Conservation (phyloP, 2,329 filamentous ascomycete species). For the Coleophoma crateriformis region DNA sequence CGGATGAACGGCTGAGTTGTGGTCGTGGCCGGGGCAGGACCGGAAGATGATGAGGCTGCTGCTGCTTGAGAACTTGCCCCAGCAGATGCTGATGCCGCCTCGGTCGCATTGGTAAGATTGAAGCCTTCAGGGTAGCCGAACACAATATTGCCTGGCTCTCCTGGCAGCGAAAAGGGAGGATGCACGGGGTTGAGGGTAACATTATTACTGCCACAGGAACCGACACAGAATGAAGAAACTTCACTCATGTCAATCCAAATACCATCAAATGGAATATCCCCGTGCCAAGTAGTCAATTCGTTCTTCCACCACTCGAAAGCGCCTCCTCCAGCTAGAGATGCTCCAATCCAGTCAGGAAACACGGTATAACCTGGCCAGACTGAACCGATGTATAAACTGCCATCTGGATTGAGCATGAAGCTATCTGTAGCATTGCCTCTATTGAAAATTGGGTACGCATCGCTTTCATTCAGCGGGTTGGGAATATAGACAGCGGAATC, state of each 20-base stretch:
- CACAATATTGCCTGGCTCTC: slow-evolving; percentile 54
- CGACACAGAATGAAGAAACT: slow-evolving; percentile 60
- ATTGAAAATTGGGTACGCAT: slow-evolving; percentile 57
- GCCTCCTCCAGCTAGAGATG: slow-evolving; percentile 54
- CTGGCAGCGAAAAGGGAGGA: slow-evolving; percentile 59
- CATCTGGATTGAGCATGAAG: slow-evolving; percentile 53
- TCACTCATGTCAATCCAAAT: slow-evolving; percentile 58
- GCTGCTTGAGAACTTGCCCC: slow-evolving; percentile 43
- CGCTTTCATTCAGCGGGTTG: slow-evolving; percentile 61
- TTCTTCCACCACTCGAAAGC: slow-evolving; percentile 63
- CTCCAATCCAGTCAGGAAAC: slow-evolving; percentile 66
- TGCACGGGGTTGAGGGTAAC: slow-evolving; percentile 63
- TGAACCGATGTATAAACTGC: slow-evolving; percentile 49
- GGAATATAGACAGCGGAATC: slow-evolving; percentile 68
- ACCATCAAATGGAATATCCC: slow-evolving; percentile 42
- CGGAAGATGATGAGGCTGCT: slow-evolving; percentile 26
- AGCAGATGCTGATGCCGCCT: slow-evolving; percentile 54
- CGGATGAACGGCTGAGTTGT: slow-evolving; percentile 43
- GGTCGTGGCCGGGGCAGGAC: slow-evolving; percentile 21
- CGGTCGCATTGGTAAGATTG: slow-evolving; percentile 61
- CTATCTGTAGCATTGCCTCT: slow-evolving; percentile 51
- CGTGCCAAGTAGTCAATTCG: slow-evolving; percentile 54
- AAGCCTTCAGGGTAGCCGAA: slow-evolving; percentile 65
- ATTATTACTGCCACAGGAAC: slow-evolving; percentile 64
- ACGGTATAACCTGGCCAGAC: slow-evolving; percentile 70